Evolutionary conservation across 306 rosid species (phyloP), one percentile per base, ranked within the genome.

Genomic region (Cercis canadensis): DNA sequence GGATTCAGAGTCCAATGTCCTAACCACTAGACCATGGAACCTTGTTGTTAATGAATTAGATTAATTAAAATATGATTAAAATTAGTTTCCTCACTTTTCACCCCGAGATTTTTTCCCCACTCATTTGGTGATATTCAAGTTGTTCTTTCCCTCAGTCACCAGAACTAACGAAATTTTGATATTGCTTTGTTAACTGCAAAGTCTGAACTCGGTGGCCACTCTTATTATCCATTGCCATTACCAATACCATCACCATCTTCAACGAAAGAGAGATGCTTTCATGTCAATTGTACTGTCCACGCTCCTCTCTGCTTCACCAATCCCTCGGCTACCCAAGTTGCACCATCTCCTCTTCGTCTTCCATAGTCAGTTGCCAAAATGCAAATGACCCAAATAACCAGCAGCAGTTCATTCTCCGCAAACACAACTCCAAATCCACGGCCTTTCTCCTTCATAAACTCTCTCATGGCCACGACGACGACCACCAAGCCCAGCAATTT

Each of bases 341-440:
- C 29, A 17, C 31, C 51, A 10, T 50, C 59, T 49, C 63, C 41
- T 33, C n/a, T n/a, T 54, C 29, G 65, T 15, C 57, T 72, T 53
- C 57, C 79, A 78, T 55, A 52, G 15, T 73, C 45, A 77, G 66
- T 39, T 73, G 78, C 79, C 76, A 80, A 39, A 81, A 67, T 68
- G 69, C 79, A 43, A 68, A 69, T 6, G 17, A 15, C 62, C 62
- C 80, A 43, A 77, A 81, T 6, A 46, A 59, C 13, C 71, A 62
- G 3, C 77, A 78, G 19, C 77, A 78, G 24, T 77, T 80, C 50
- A 37, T 73, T 51, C 82, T 70, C 56, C 92, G 96, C 44, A 73
- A 53, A 32, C 98, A 93, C 78, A 93, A 93, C 47, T 81, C 96
- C 77, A 93, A 90, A 77, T 93, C 98, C 84, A 72, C 93, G 13